Conservation (phyloP, 1,139 yeast species). For the Magnusiomyces suaveolens region DNA sequence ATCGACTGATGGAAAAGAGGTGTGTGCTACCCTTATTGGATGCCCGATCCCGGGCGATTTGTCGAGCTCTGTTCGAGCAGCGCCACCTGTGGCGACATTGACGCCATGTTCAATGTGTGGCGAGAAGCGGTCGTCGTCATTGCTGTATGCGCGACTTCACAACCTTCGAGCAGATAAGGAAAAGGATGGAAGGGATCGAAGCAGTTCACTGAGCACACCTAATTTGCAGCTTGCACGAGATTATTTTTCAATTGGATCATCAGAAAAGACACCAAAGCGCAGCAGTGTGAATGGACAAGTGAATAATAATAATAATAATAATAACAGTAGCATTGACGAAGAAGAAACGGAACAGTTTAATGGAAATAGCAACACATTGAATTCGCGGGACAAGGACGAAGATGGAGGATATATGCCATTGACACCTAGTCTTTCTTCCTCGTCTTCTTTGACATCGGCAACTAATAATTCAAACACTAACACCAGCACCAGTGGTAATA, state of each 20-base stretch:
- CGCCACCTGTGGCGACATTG: slow-evolving; percentile 63
- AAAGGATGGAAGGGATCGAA: slow-evolving; percentile 12
- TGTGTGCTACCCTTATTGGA: slow-evolving; percentile 3
- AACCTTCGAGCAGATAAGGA: slow-evolving; percentile 39
- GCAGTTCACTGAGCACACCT: not conserved
- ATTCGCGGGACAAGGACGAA: no score
- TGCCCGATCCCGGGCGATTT: not conserved
- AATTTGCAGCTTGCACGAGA: not conserved
- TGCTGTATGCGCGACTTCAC: slow-evolving; percentile 72
- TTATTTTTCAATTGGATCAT: not conserved
- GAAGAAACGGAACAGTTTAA: no score
- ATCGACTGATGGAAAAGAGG: not conserved
- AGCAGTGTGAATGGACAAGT: no score
- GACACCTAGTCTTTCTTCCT: not conserved
- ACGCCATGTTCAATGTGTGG: slow-evolving; percentile 79
- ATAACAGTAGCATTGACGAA: no score
- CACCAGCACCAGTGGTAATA: no score
- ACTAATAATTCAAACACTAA: no score
- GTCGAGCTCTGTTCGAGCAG: slow-evolving; percentile 10
- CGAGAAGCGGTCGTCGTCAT: slow-evolving; percentile 55
- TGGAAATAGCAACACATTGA: no score
- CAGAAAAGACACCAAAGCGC: no score
- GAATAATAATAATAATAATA: no score
- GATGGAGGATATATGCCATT: not conserved
- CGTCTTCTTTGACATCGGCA: no score